phyloP scores from a whole-genome alignment of 805 yeast genomes.

The Scheffersomyces stipitis region DNA sequence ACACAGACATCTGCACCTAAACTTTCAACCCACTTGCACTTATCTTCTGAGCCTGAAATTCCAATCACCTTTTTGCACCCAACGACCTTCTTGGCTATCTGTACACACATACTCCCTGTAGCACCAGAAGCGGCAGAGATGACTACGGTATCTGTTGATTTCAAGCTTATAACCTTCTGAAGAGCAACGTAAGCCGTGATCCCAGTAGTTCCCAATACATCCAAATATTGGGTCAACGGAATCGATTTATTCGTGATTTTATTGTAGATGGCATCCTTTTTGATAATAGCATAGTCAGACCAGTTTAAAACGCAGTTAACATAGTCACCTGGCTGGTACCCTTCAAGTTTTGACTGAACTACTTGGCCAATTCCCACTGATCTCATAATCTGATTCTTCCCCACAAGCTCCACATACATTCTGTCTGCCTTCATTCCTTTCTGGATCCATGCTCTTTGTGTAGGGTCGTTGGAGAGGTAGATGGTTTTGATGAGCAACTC shows the following conservation, averaged over 20 bases:
- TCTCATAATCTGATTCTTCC: constrained; percentile 21
- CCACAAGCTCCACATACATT: constrained; percentile 21
- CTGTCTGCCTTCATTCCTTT: constrained; percentile 22
- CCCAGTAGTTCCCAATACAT: constrained; percentile 27
- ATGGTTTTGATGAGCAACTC: constrained; percentile 26
- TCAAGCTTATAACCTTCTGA: constrained; percentile 15
- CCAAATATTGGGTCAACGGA: constrained; percentile 26
- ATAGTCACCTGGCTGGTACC: constrained; percentile 25
- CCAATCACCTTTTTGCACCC: constrained; percentile 29
- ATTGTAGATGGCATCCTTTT: constrained; percentile 12
- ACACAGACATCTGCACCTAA: constrained; percentile 25
- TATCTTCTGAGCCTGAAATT: constrained; percentile 23
- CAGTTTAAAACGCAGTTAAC: constrained; percentile 19
- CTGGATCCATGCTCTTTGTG: constrained; percentile 38
- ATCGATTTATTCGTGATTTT: constrained; percentile 15
- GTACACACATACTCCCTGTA: constrained; percentile 32
- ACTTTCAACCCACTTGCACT: constrained; percentile 19
- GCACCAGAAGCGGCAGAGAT: constrained; percentile 37
- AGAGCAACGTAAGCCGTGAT: constrained; percentile 31
- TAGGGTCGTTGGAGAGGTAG: constrained; percentile 36
- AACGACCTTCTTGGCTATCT: constrained; percentile 28
- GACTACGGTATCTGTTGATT: constrained; percentile 20
- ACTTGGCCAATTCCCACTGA: constrained; percentile 24
- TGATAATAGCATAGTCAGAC: constrained; percentile 22
- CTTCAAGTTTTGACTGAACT: constrained; percentile 21